These are phyloP conservation scores for Diaporthe sp. DNA, from an alignment of 2,329 filamentous ascomycete genomes.

Conservation along the genomic window DNA sequence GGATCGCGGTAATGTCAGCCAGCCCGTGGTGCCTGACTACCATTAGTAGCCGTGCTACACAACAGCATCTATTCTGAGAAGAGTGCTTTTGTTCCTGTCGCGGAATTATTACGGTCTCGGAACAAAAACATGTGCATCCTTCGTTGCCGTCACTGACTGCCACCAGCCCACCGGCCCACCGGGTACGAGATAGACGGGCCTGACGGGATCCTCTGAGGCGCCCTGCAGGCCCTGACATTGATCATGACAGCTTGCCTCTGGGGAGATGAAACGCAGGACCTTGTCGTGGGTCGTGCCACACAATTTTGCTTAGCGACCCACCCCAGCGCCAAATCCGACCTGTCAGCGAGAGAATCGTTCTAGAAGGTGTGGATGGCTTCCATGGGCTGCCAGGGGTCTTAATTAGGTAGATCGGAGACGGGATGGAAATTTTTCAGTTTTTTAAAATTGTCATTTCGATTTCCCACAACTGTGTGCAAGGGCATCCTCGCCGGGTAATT, in stretches of 20 bases:
- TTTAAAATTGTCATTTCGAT: slow-evolving; percentile 24
- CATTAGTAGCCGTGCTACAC: slow-evolving; percentile 28
- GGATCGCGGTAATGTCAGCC: slow-evolving; percentile 37
- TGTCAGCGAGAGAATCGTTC: slow-evolving; percentile 38
- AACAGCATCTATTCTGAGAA: slow-evolving; percentile 34
- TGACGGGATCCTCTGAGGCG: neutral
- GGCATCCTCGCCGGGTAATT: slow-evolving; percentile 31
- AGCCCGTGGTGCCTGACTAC: slow-evolving; percentile 36
- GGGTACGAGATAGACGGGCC: slow-evolving; percentile 1
- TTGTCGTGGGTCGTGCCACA: slow-evolving; percentile 36
- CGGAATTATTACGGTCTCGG: slow-evolving; percentile 23
- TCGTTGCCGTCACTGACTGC: slow-evolving; percentile 20
- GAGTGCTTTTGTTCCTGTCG: slow-evolving; percentile 11
- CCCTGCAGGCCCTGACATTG: neutral
- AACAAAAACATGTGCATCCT: slow-evolving; percentile 24
- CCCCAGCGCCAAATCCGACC: slow-evolving; percentile 19
- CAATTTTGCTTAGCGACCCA: slow-evolving; percentile 35
- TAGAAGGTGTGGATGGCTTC: slow-evolving; percentile 39
- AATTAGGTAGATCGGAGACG: slow-evolving; percentile 23
- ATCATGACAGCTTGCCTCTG: slow-evolving; percentile 31
- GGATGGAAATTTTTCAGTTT: slow-evolving; percentile 13
- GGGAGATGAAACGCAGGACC: slow-evolving; percentile 38
- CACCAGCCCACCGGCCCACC: slow-evolving; percentile 12
- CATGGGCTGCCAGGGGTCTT: slow-evolving; percentile 23
- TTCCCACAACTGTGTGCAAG: slow-evolving; percentile 29